Base-by-base conservation (phyloP, 1,284 basidiomycete genomes). In the Marasmius sp. region DNA sequence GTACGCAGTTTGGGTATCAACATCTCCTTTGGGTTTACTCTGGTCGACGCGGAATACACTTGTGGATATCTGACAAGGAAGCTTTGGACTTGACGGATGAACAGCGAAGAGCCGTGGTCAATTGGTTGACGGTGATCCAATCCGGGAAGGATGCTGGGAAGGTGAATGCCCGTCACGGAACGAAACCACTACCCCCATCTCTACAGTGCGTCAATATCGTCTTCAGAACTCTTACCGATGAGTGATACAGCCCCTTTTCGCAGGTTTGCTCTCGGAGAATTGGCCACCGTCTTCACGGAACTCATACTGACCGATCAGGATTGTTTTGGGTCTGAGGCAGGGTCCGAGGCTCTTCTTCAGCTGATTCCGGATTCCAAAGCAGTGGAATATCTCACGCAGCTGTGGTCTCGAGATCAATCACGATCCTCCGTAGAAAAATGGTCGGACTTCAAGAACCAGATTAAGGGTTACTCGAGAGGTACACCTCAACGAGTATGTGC, bases 21-120 rank as follows among this genome's bases (percentile, higher is more conserved):
- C 82, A 88, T 70, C 82, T 99, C 34, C 81, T 99, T 14, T 99
- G 97, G 97, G 96, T 99, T 27, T 99, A 98, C 76, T 99, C 97
- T 14, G 97, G 97, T 65, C 91, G 97, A 50, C 92, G 97, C 77
- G 97, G 97, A 68, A 99, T 99, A 69, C 97, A 99, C 81, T 85
- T 95, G 73, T 99, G 97, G 97, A 89, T 99, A 64, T 96, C 94
- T 6, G 97, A 99, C 74, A 80, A 83, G 56, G 86, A 91, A 60
- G 97, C 97, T 0, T 84, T 97, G 79, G 87, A 85, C 63, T 80
- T 99, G 57, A 95, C 92, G 4, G 97, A 99, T 72, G 94, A 97
- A 65, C 91, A 97, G 74, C 81, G 97, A 45, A 89, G 87, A 70
- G 86, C 94, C 0, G 79, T 99, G 49, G 93, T 98, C 16, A 87